A percentile compares a stretch with the other conserved stretches of the same genome.
Conservation (phyloP, 139 green algal species). For the Dunaliella sp. region DNA sequence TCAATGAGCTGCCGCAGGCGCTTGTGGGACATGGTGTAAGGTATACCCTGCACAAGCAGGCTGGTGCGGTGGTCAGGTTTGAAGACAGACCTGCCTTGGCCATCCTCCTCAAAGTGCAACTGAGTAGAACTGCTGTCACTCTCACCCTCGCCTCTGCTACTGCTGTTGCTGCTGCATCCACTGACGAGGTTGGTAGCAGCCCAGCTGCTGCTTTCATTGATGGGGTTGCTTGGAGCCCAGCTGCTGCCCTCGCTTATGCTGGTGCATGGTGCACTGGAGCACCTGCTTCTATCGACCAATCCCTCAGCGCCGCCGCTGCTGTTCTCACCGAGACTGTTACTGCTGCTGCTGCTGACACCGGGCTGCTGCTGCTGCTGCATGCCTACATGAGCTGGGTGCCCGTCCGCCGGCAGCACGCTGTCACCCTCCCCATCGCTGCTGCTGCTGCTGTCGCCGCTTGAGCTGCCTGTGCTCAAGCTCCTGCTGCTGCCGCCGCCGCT, state of each 20-base stretch:
- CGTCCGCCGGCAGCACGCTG: no score
- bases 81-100: not conserved
- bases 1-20: not conserved
- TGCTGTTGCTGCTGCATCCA: not conserved
- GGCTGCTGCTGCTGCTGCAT: no score
- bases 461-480: not conserved
- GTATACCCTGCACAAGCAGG: not conserved
- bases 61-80: not conserved
- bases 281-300: not conserved
- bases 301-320: not conserved
- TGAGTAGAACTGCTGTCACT: not conserved
- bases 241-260: not conserved
- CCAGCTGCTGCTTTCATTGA: not conserved
- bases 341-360: not conserved
- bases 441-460: not conserved
- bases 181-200: not conserved
- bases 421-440: not conserved
- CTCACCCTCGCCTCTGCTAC: not conserved
- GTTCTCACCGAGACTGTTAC: not conserved
- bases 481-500: not conserved
- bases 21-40: not conserved
- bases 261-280: no score
- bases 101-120: not conserved
- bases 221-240: not conserved
- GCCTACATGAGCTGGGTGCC: no score